Conservation (phyloP, 345 rosid genomes). For the Eucalyptus fibrosa region DNA sequence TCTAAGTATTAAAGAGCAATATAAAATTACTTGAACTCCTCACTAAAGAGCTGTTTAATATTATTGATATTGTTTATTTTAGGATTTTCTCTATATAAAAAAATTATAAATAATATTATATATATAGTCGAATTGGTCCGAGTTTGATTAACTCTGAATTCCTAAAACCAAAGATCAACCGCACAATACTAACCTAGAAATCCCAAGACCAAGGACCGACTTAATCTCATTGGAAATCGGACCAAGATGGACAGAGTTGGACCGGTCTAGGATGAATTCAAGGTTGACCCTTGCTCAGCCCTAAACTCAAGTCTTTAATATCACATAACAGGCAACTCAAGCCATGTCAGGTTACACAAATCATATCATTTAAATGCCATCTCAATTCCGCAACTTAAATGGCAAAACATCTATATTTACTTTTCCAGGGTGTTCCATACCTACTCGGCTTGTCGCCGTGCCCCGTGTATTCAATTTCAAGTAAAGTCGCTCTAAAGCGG, state of each 20-base stretch:
- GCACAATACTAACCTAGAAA: fast-evolving
- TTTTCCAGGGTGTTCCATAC: background rate
- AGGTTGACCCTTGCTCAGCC: fast-evolving
- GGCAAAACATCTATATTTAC: no score
- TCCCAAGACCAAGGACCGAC: fast-evolving
- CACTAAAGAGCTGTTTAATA: fast-evolving
- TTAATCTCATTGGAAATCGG: fast-evolving
- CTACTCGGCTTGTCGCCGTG: background rate
- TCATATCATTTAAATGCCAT: background rate
- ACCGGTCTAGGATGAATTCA: fast-evolving
- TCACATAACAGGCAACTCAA: background rate
- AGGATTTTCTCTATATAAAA: fast-evolving
- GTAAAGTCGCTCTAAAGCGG: background rate
- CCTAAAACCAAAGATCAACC: fast-evolving
- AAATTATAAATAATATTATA: no score
- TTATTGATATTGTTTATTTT: fast-evolving
- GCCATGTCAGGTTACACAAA: background rate
- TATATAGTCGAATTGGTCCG: fast-evolving
- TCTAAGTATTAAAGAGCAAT: no score
- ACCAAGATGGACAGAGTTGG: fast-evolving
- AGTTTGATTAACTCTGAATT: fast-evolving
- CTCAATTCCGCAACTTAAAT: background rate
- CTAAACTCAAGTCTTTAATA: background rate
- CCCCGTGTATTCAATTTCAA: background rate
- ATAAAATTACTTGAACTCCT: no score